Evolutionary conservation across 2,329 filamentous ascomycete genomes (phyloP).

Genomic region (Furcasterigmium furcatum): DNA sequence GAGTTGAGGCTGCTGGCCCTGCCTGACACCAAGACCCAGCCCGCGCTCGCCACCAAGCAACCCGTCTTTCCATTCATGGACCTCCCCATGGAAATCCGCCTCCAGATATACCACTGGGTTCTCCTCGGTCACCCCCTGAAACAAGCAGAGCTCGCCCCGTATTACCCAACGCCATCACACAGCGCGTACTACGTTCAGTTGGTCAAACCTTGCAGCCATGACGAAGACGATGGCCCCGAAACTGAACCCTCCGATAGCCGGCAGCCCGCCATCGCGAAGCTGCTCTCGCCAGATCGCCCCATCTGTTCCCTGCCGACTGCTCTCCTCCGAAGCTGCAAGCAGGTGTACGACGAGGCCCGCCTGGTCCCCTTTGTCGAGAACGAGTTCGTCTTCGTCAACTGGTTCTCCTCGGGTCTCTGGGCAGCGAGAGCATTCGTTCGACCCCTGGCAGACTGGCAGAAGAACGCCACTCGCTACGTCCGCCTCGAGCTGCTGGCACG

Average conservation of each 20-base stretch:
- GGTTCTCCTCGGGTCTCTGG: conserved; percentile 41
- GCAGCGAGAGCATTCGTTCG: conserved; percentile 33
- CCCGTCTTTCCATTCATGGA: conserved; percentile 27
- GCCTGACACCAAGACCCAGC: too few relatives aligned
- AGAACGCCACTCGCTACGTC: conserved; percentile 31
- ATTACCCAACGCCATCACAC: conserved; percentile 31
- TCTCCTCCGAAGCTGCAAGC: conserved; percentile 32
- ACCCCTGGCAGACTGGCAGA: conserved; percentile 37
- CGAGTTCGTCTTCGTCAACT: conserved; percentile 44
- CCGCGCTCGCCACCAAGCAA: too few relatives aligned
- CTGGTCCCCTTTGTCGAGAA: conserved; percentile 35
- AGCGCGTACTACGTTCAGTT: conserved; percentile 25
- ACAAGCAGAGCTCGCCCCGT: conserved; percentile 33
- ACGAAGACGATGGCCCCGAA: background rate
- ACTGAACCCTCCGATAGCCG: background rate
- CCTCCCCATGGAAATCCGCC: conserved; percentile 41
- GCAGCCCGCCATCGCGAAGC: conserved; percentile 1
- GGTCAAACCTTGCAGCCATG: conserved; percentile 2
- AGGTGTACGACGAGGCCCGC: conserved; percentile 39
- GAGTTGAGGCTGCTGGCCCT: too few relatives aligned
- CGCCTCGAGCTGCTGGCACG: conserved; percentile 35
- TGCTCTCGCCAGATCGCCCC: conserved; percentile 30
- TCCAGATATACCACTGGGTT: conserved; percentile 42
- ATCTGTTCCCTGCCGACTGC: conserved; percentile 34
- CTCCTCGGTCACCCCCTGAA: conserved; percentile 31